Evolutionary conservation across 139 green algal species (phyloP), one percentile per base, ranked within the genome.

Genomic region (Coelastrella sp.): DNA sequence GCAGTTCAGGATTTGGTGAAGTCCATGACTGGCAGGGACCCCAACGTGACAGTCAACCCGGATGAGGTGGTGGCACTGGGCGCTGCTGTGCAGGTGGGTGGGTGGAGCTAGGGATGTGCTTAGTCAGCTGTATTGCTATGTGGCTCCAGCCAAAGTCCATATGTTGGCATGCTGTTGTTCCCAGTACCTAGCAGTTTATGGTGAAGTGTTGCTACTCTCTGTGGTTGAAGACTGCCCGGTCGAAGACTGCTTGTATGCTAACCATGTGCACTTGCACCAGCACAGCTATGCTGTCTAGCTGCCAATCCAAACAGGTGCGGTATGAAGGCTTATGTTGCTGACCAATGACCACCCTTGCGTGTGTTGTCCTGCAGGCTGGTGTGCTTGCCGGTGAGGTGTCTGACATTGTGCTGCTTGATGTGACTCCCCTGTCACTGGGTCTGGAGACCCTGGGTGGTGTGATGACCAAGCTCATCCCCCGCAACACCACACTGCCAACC

Each of bases 61-160:
- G 98, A 99, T 89, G 98, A 99, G 96, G 98, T 99, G 61, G 98
- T 99, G 60, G 98, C 98, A 0, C 96, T 99, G 54, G 98, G 98
- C 57, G 98, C 98, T 0, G 98, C 98, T 7, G 98, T 99, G 80
- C 98, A 99, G 80, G 88, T 91, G 75, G 80, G 80, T 91, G 13
- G 22, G 61, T 78, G 17, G 20, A 17, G 54, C 5, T 3, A 32
- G 47, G 8, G 74, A 16, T 19, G 8, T 59, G n/a, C n/a, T 75
- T 32, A 71, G 11, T 71, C 10, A 71, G 11, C 61, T 71, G 8
- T 71, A 19, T 0, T 71, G 11, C 11, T 71, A 13, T 13, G 10
- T 13, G 11, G 8, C 11, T 71, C 61, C 3, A 71, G 11, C 11
- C 61, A 71, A 13, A 71, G 32, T 47, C 32, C 61, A 13, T 71